Base-by-base conservation (phyloP, 495 filamentous ascomycete genomes). In the Lichenothelia convexa region DNA sequence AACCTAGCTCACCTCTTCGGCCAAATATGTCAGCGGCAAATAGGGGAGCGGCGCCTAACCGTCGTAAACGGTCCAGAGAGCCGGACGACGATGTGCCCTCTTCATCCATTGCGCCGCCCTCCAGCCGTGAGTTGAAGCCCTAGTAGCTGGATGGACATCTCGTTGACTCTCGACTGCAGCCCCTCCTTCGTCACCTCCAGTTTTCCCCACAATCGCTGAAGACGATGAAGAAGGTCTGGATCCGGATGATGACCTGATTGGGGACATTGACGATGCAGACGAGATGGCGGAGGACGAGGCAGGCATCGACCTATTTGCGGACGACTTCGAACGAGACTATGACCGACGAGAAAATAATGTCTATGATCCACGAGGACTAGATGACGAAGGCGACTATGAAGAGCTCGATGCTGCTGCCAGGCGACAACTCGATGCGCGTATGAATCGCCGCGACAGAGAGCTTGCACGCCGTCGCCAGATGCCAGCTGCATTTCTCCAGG, bases 261-360 rank as follows among this genome's bases (percentile, higher is more conserved):
- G 67, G 32, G 84, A 93, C 48, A 73, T 94, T 45, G 86, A 94
- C 38, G 91, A 99, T 47, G 70, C 83, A 31, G 91, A 95, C 45
- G 91, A 99, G 56, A 72, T 85, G 72, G 91, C 86, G 8, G 91
- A 95, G 54, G 89, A 95, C 48, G 81, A 89, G 46, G 80, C 77
- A 30, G 80, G 80, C 13, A 92, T 94, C 46, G 87, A 99, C 59
- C 70, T 99, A 18, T 94, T 94, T 49, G 78, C 67, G 21, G 80
- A 91, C 45, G 78, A 83, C 42, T 93, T 85, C 55, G 83, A 93
- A 56, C 65, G 67, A 39, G 86, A 94, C 57, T 92, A 94, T 55
- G 62, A 64, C 35, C 61, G 60, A 26, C 64, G 58, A 31, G 68
- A 68, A 41, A 69, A 62, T 57, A 67, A 69, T 54, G 66, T 65